These are phyloP conservation scores for Ophryocystis elektroscirrha DNA, from an alignment of 169 alveolate genomes.

Conservation along the genomic window DNA sequence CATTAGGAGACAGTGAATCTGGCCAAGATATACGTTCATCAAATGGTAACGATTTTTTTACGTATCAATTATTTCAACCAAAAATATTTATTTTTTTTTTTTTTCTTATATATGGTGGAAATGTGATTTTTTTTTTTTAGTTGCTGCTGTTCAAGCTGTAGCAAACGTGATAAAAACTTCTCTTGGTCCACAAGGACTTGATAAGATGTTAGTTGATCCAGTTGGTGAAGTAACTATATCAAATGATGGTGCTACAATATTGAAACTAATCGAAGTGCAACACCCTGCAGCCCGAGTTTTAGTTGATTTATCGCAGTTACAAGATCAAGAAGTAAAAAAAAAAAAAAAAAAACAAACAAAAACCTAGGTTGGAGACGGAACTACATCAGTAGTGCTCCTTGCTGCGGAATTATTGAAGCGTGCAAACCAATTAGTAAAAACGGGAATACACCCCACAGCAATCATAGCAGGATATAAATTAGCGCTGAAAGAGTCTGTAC, in stretches of 20 bases:
- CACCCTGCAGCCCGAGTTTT: constrained; percentile 98
- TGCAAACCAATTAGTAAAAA: constrained; percentile 77
- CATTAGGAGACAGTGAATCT: too few relatives aligned
- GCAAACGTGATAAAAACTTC: constrained; percentile 86
- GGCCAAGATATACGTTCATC: too few relatives aligned
- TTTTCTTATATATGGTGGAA: too few relatives aligned
- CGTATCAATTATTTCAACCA: too few relatives aligned
- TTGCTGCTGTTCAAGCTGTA: constrained; percentile 83
- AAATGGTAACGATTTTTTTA: too few relatives aligned
- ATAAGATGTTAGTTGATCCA: constrained; percentile 96
- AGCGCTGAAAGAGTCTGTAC: constrained; percentile 60
- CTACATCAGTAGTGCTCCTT: constrained; percentile 92
- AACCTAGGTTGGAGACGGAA: constrained; percentile 90
- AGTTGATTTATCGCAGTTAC: constrained; percentile 80
- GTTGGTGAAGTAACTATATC: constrained; percentile 97
- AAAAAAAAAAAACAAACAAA: background rate
- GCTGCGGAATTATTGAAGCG: constrained; percentile 91
- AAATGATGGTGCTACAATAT: constrained; percentile 97
- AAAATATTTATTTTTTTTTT: too few relatives aligned
- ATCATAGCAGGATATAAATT: constrained; percentile 48
- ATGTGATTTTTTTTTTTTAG: too few relatives aligned
- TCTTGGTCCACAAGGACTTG: constrained; percentile 97
- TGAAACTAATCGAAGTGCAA: constrained; percentile 86
- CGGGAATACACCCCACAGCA: constrained; percentile 91
- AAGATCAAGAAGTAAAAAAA: constrained; percentile 63